These are phyloP conservation scores for Candida multigemmis DNA, from an alignment of 805 yeast species.

Conservation along the genomic window DNA sequence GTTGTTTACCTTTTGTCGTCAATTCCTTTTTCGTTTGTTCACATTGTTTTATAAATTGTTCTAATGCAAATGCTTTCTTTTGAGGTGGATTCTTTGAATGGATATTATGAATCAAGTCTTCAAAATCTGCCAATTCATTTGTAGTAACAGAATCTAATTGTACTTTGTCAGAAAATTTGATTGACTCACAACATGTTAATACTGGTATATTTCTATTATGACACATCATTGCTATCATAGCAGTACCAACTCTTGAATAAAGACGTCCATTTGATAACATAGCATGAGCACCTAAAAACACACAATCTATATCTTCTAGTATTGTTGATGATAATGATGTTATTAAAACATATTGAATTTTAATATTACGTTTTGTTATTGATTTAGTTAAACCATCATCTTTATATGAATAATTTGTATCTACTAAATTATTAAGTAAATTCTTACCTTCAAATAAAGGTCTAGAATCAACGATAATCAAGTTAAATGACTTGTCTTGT, in stretches of 20 bases:
- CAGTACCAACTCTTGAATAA: slow-evolving; percentile 91
- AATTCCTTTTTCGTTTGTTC: slow-evolving; percentile 15
- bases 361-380: slow-evolving; percentile 46
- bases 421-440: slow-evolving; percentile 56
- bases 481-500: slow-evolving; percentile 59
- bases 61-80: slow-evolving; percentile 54
- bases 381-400: slow-evolving; percentile 10
- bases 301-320: slow-evolving; percentile 80
- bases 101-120: slow-evolving; percentile 49
- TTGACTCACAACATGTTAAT: slow-evolving; percentile 87
- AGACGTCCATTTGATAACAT: slow-evolving; percentile 92
- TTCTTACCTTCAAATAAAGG: slow-evolving; percentile 91
- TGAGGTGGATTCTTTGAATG: slow-evolving; percentile 44
- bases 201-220: slow-evolving; percentile 87
- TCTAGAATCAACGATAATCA: slow-evolving; percentile 84
- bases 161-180: slow-evolving; percentile 90
- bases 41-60: slow-evolving; percentile 45
- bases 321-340: slow-evolving; percentile 68
- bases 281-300: slow-evolving; percentile 93
- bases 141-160: slow-evolving; percentile 93
- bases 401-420: slow-evolving; percentile 16
- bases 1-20: slow-evolving; percentile 11
- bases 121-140: slow-evolving; percentile 81
- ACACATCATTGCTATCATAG: slow-evolving; percentile 86
- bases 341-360: slow-evolving; percentile 70